Percentiles rank a stretch among this genome's conserved stretches.
Conservation (phyloP, 257 asterid species). For the Solanum dulcamara region DNA sequence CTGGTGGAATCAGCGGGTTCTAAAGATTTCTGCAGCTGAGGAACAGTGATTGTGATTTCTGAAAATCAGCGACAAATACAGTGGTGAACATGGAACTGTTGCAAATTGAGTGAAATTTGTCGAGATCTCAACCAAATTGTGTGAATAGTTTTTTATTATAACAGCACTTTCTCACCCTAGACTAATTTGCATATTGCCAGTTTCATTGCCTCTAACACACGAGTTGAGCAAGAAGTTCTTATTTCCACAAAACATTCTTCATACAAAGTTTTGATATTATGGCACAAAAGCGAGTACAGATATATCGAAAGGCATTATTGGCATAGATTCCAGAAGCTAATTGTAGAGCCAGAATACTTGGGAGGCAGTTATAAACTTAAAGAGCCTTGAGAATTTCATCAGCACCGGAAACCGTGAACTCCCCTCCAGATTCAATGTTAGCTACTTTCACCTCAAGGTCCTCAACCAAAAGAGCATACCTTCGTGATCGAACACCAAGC, state of each 20-base stretch:
- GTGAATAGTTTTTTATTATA: neutral
- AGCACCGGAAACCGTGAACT: slow-evolving; percentile 80
- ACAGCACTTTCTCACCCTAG: neutral
- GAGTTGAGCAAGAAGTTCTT: neutral
- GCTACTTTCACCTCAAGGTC: slow-evolving; percentile 73
- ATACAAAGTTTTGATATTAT: neutral
- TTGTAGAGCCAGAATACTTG: neutral
- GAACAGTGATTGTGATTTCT: no score
- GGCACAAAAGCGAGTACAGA: neutral
- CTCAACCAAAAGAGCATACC: slow-evolving; percentile 77
- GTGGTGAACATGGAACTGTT: neutral
- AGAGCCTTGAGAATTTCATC: slow-evolving; percentile 87
- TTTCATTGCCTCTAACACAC: neutral
- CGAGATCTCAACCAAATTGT: neutral
- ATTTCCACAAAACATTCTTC: neutral
- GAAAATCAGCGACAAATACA: no score
- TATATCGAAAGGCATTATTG: neutral
- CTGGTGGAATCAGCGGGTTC: no score
- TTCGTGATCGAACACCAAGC: slow-evolving; percentile 63
- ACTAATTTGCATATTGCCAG: neutral
- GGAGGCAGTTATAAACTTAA: slow-evolving; percentile 3
- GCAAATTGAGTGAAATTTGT: neutral
- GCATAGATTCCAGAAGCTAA: neutral
- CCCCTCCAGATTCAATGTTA: slow-evolving; percentile 80
- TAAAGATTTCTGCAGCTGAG: no score